Conservation (phyloP, 164 flowering plant species). For the Vitis cinerea region DNA sequence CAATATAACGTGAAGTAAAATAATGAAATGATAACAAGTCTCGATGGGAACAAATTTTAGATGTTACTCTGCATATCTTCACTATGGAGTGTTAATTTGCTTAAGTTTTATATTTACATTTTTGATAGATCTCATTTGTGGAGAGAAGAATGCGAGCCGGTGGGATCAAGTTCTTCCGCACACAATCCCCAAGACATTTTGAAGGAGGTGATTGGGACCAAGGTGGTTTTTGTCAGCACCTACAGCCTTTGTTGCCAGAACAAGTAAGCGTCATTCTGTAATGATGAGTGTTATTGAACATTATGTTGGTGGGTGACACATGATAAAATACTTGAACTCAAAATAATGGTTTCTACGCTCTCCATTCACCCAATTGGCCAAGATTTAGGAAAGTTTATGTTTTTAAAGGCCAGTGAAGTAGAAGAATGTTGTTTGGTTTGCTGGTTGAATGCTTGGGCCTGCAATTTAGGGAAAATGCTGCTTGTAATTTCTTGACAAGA, state of each 20-base stretch:
- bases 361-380: too few species aligned
- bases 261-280: conserved; percentile 40
- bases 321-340: too few species aligned
- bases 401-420: too few species aligned
- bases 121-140: conserved; percentile 45
- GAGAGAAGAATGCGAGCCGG: conserved; percentile 43
- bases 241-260: conserved; percentile 53
- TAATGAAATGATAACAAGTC: too few species aligned
- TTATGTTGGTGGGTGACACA: neutral
- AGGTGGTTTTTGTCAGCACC: conserved; percentile 84
- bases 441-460: too few species aligned
- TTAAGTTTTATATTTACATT: neutral
- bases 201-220: conserved; percentile 99
- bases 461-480: too few species aligned
- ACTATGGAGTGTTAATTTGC: conserved; percentile 1
- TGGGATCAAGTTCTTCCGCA: conserved; percentile 65
- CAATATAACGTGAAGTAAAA: too few species aligned
- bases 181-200: conserved; percentile 96
- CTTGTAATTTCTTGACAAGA: too few species aligned
- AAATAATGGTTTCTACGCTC: too few species aligned
- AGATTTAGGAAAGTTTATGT: too few species aligned
- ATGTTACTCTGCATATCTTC: neutral
- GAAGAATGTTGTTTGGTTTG: too few species aligned
- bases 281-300: neutral
- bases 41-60: too few species aligned